Conservation (phyloP, 202 grass and related monocot species). For the Schoenoplectus tabernaemontani region DNA sequence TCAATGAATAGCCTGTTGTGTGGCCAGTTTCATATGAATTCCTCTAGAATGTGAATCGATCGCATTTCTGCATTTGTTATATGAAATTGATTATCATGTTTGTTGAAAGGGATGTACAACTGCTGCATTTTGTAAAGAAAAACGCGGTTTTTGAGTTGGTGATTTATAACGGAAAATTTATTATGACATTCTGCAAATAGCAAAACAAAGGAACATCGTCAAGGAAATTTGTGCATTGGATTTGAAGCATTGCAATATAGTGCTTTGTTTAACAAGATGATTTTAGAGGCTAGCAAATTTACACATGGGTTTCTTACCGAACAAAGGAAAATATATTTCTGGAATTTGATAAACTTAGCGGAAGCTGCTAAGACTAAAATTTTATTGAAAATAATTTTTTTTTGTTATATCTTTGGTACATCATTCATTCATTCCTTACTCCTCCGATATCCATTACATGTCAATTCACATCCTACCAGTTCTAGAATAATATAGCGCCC, state of each 20-base stretch:
- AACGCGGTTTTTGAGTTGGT: no score
- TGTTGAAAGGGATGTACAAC: neutral
- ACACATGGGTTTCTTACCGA: neutral
- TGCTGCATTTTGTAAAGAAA: neutral
- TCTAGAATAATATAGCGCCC: no score
- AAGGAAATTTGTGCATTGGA: neutral
- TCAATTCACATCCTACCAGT: no score
- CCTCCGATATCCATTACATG: no score
- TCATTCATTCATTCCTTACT: no score
- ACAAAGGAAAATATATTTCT: neutral
- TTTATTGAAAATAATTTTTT: no score
- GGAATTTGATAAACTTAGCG: neutral
- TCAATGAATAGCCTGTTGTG: neutral
- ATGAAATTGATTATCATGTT: neutral
- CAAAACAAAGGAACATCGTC: neutral
- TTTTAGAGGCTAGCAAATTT: neutral
- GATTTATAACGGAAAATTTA: neutral
- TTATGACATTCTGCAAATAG: neutral
- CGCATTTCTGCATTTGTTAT: neutral
- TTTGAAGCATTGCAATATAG: neutral
- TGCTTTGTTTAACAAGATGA: neutral
- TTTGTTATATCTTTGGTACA: no score
- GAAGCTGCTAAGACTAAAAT: no score
- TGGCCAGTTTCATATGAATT: neutral
- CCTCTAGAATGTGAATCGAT: neutral